Base-by-base conservation (phyloP, 2,329 filamentous ascomycete genomes). In the Pseudocercospora vitis region DNA sequence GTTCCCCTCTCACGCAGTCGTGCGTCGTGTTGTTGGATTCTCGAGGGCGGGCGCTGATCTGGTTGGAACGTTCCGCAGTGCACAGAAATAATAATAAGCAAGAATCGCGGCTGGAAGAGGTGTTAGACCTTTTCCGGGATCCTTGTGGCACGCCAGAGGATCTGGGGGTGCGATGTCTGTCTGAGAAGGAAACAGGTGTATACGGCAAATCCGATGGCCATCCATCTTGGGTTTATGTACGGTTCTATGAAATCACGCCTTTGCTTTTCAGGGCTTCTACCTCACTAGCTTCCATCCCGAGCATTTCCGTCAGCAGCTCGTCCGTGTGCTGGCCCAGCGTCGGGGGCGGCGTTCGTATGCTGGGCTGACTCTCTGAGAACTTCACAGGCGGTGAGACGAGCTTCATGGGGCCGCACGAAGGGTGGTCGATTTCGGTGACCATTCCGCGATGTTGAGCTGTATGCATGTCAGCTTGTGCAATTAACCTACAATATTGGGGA, bases 341-440 rank as follows among this genome's bases (percentile, higher is more conserved):
- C 1, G 94, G 94, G 14, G 94, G 94, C 21, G 88, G 82, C 3
- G 78, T 86, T 28, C 92, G 80, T 32, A 95, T 84, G 3, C 83
- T 81, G 0, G 91, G 90, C 62, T 81, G 84, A 21, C 87, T 88
- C 62, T 91, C 84, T 4, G 91, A 96, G 71, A 91, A 95, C 71
- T 99, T 99, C 55, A 99, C 86, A 0, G 94, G 94, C 0, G 91
- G 95, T 66, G 95, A 96, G 50, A 99, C 87, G 67, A 99, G 76
- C 73, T 91, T 91, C 59, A 99, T 86, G 0, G 86, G 81, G 0
- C 94, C 94, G 70, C 92, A 97, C 6, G 79, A 77, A 4, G 82
- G 82, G 68, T 99, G 94, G 0, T 96, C 82, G 39, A 96, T 77
- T 68, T 96, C 87, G 11, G 89, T 83, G 1, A 99, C 87, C 94